Evolutionary conservation across 345 rosid genomes (phyloP).

Genomic region (Iberis pinnata): DNA sequence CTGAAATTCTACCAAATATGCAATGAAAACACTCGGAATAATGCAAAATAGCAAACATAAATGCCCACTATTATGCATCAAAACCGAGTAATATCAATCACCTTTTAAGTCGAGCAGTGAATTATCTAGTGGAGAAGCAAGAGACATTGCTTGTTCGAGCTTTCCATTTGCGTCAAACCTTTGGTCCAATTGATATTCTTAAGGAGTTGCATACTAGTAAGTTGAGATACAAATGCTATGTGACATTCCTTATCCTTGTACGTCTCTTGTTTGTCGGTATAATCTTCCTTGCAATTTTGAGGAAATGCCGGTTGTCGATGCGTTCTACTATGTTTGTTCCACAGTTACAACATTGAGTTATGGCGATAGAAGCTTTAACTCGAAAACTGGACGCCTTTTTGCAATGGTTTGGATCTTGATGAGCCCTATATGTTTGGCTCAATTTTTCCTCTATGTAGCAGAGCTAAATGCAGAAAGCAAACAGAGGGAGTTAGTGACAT

Average conservation of each 20-base stretch:
- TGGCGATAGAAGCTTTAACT: constrained; percentile 71
- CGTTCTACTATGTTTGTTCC: constrained; percentile 76
- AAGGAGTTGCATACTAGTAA: constrained; percentile 49
- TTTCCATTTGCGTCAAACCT: constrained; percentile 36
- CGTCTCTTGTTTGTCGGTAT: constrained; percentile 45
- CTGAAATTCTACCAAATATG: too few species aligned
- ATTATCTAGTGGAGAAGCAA: constrained; percentile 80
- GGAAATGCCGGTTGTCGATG: constrained; percentile 40
- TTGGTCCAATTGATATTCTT: constrained; percentile 38
- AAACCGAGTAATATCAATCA: too few species aligned
- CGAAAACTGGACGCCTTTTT: constrained; percentile 48
- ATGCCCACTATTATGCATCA: too few species aligned
- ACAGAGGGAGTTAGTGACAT: constrained; percentile 45
- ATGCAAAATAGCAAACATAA: too few species aligned
- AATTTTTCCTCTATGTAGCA: constrained; percentile 51
- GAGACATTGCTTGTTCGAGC: constrained; percentile 66
- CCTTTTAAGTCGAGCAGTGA: constrained; percentile 62
- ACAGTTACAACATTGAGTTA: constrained; percentile 76
- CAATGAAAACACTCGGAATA: too few species aligned
- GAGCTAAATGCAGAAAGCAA: constrained; percentile 54
- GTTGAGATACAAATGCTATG: constrained; percentile 49
- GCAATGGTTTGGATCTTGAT: constrained; percentile 60
- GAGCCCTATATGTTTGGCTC: constrained; percentile 53
- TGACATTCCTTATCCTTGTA: constrained; percentile 32
- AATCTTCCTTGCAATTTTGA: constrained; percentile 40